Conservation (phyloP, 225 moss, liverwort and hornwort species). For the Physcomitrium patens region DNA sequence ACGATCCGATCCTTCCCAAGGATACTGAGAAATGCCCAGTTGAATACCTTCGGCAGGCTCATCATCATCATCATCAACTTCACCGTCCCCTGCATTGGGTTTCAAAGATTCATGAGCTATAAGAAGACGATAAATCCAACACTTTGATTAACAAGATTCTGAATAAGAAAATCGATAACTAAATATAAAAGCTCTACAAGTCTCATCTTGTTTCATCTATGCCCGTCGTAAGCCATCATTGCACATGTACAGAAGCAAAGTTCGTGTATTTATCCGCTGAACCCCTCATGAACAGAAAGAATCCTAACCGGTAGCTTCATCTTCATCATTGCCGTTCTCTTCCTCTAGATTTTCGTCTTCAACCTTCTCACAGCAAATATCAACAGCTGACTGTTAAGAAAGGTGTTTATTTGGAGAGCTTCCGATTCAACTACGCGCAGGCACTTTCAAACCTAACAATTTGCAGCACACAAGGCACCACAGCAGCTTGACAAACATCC, state of each 20-base stretch:
- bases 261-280: neutral
- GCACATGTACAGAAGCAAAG: neutral
- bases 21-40: constrained; percentile 54
- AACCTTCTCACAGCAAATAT: constrained; percentile 43
- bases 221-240: neutral
- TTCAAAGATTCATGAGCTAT: constrained; percentile 1
- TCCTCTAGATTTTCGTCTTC: constrained; percentile 76
- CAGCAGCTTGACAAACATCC: neutral
- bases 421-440: neutral
- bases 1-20: constrained; percentile 82
- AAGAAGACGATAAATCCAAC: neutral
- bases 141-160: neutral
- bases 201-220: neutral
- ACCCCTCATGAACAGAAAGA: neutral
- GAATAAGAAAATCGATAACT: neutral
- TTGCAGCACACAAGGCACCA: neutral
- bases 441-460: neutral
- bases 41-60: constrained; percentile 72
- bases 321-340: constrained; percentile 53
- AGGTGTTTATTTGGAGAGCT: neutral
- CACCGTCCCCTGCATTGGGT: constrained; percentile 36
- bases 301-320: constrained; percentile 59
- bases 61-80: constrained; percentile 52
- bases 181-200: neutral
- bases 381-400: neutral